A percentile compares a stretch with the other conserved stretches of the same genome.
These are phyloP conservation scores for Powellomyces hirtus DNA, from an alignment of 192 early-diverging fungal genomes.

Conservation along the genomic window DNA sequence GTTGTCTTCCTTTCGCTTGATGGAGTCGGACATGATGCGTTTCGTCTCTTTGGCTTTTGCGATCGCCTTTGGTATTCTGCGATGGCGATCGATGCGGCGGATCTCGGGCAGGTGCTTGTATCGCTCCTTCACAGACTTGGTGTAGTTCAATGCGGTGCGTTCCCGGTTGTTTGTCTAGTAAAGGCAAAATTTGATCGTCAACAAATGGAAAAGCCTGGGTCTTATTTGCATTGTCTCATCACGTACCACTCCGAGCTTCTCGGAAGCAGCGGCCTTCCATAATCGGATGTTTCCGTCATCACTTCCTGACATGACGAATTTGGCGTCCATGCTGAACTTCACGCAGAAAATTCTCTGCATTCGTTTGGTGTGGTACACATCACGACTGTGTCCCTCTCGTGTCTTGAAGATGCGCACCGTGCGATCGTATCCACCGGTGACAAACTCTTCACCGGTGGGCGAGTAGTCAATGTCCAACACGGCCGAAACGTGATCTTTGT, in stretches of 20 bases:
- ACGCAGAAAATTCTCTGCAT: constrained; percentile 96
- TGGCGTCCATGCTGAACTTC: constrained; percentile 90
- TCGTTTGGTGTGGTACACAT: constrained; percentile 96
- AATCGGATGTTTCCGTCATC: constrained; percentile 97
- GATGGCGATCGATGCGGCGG: constrained; percentile 77
- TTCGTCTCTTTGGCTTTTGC: constrained; percentile 77
- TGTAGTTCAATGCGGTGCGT: constrained; percentile 73
- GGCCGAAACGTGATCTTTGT: constrained; percentile 96
- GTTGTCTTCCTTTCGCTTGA: constrained; percentile 88
- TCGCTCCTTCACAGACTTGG: constrained; percentile 86
- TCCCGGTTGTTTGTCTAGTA: constrained; percentile 60
- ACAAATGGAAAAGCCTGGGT: neutral
- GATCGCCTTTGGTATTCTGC: constrained; percentile 81
- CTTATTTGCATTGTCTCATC: neutral
- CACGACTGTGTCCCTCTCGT: constrained; percentile 76
- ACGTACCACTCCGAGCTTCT: constrained; percentile 69
- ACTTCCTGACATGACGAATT: constrained; percentile 90
- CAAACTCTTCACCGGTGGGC: constrained; percentile 94
- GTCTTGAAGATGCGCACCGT: constrained; percentile 86
- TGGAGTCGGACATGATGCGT: constrained; percentile 74
- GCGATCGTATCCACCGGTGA: constrained; percentile 94
- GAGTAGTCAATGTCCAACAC: constrained; percentile 98
- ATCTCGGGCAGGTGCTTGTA: constrained; percentile 92
- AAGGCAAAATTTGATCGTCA: neutral
- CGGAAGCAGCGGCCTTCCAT: constrained; percentile 93